phyloP scores from a whole-genome alignment of 23 red algal species.

The Gracilaria vermiculophylla region DNA sequence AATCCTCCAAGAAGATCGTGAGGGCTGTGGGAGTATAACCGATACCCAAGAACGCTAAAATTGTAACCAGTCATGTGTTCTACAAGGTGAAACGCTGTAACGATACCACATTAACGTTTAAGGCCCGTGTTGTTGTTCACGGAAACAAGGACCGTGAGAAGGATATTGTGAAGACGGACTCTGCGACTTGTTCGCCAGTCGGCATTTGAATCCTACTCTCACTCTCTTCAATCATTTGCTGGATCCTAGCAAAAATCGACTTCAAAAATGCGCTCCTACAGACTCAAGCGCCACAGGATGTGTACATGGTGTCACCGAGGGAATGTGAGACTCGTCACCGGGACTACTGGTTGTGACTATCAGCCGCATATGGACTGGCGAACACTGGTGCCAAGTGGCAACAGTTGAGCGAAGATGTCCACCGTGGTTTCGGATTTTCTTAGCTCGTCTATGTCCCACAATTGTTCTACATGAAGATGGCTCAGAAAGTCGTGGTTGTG shows the following conservation, averaged over 20 bases:
- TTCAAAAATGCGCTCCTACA: constrained; percentile 45
- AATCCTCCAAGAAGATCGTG: background rate
- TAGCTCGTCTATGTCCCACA: constrained; percentile 37
- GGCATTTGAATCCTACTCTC: constrained; percentile 36
- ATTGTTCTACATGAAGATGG: constrained; percentile 35
- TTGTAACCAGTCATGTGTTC: constrained; percentile 17
- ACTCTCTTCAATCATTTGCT: background rate
- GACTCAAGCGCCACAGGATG: constrained; percentile 8
- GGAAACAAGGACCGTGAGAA: constrained; percentile 14
- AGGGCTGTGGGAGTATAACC: background rate
- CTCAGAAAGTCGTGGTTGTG: background rate
- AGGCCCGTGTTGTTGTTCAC: constrained; percentile 14
- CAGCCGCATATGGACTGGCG: constrained; percentile 54
- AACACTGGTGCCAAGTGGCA: constrained; percentile 55
- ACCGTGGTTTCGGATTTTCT: constrained; percentile 1
- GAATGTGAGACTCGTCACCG: background rate
- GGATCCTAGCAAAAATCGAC: constrained; percentile 29
- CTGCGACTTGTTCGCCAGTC: background rate
- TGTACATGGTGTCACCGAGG: constrained; percentile 42
- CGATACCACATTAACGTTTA: background rate
- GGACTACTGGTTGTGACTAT: constrained; percentile 26
- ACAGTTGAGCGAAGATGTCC: background rate
- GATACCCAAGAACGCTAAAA: background rate
- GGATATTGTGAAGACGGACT: background rate
- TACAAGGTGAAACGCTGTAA: constrained; percentile 36